A percentile compares a stretch with the other conserved stretches of the same genome.
These are phyloP conservation scores for Pouteria glomerata DNA, from an alignment of 148 eudicot species.

Conservation along the genomic window DNA sequence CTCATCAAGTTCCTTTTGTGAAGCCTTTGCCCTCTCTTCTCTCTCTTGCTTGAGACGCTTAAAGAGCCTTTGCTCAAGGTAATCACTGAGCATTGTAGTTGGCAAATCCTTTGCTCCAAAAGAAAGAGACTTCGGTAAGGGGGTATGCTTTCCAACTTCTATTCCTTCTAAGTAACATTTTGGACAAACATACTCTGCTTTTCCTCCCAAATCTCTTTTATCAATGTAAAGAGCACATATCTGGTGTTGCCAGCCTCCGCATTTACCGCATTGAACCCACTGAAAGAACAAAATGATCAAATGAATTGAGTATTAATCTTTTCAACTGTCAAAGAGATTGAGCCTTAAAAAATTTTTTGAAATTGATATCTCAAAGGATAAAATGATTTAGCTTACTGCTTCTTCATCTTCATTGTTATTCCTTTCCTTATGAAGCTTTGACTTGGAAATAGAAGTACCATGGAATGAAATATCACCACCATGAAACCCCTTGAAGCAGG, in stretches of 20 bases:
- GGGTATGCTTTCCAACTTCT: constrained; percentile 32
- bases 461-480: constrained; percentile 35
- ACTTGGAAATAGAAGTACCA: constrained; percentile 49
- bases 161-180: constrained; percentile 58
- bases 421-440: constrained; percentile 37
- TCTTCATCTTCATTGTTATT: constrained; percentile 59
- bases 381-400: constrained; percentile 37
- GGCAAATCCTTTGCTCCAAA: constrained; percentile 71
- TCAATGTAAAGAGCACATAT: constrained; percentile 79
- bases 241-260: constrained; percentile 89
- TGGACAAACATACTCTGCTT: constrained; percentile 67
- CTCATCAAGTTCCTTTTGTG: constrained; percentile 47
- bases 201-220: constrained; percentile 57
- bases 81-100: constrained; percentile 64
- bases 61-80: constrained; percentile 68
- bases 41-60: constrained; percentile 59
- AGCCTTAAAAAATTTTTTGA: not conserved
- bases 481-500: constrained; percentile 48
- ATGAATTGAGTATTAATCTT: not conserved
- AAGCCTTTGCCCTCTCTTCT: constrained; percentile 53
- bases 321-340: not conserved
- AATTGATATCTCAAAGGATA: not conserved
- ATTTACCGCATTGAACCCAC: constrained; percentile 96
- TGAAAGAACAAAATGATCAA: constrained; percentile 29
- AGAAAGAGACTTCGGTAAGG: constrained; percentile 42